phyloP scores from a whole-genome alignment of 2,329 filamentous ascomycete species.

The Lecanicillium sp. region DNA sequence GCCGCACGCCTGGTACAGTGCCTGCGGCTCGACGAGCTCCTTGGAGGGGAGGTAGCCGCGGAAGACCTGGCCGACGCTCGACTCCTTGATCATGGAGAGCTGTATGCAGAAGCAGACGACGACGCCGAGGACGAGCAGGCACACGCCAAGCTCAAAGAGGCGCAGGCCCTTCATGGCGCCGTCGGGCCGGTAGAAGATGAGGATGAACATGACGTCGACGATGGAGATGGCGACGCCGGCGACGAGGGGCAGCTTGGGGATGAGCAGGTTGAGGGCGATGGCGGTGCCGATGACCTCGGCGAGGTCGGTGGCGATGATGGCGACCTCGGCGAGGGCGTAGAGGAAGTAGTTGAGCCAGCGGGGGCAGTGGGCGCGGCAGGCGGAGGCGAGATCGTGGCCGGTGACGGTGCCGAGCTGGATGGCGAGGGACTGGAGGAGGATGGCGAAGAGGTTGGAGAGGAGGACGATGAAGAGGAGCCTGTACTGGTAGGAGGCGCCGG shows the following conservation, averaged over 20 bases:
- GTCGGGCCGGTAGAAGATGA: slow-evolving; percentile 59
- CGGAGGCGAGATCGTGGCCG: slow-evolving; percentile 60
- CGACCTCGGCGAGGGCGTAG: slow-evolving; percentile 58
- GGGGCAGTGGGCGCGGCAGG: slow-evolving; percentile 59
- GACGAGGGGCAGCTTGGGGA: slow-evolving; percentile 57
- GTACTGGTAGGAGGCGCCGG: slow-evolving; percentile 60
- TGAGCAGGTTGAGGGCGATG: slow-evolving; percentile 61
- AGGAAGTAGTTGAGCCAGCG: slow-evolving; percentile 57
- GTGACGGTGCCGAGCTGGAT: slow-evolving; percentile 66
- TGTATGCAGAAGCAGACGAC: slow-evolving; percentile 63
- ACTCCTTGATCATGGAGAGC: slow-evolving; percentile 53
- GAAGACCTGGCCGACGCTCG: slow-evolving; percentile 54
- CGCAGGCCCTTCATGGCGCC: slow-evolving; percentile 54
- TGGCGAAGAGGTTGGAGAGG: slow-evolving; percentile 64
- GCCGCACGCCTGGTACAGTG: slow-evolving; percentile 63
- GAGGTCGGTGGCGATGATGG: slow-evolving; percentile 67
- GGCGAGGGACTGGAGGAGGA: slow-evolving; percentile 61
- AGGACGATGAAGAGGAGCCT: slow-evolving; percentile 62
- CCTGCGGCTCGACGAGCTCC: slow-evolving; percentile 36
- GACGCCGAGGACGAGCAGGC: slow-evolving; percentile 56
- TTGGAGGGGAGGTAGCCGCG: slow-evolving; percentile 58
- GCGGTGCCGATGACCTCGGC: slow-evolving; percentile 68
- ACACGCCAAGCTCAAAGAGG: slow-evolving; percentile 60
- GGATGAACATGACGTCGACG: slow-evolving; percentile 59
- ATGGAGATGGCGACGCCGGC: slow-evolving; percentile 65